These are phyloP conservation scores for Vitis rotundifolia DNA, from an alignment of 164 flowering plant genomes.

Conservation along the genomic window DNA sequence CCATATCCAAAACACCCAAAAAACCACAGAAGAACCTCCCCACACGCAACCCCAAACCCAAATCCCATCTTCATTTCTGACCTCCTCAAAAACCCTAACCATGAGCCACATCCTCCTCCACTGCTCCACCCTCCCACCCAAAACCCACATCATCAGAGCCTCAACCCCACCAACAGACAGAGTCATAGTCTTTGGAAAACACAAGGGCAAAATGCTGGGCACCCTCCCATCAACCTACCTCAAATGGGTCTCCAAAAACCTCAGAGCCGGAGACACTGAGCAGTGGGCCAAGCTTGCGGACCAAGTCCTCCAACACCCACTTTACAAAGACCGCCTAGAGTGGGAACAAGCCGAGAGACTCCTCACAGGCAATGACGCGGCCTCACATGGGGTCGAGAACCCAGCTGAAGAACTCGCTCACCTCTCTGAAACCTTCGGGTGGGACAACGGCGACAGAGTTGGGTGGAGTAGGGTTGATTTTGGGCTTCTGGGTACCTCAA, in stretches of 20 bases:
- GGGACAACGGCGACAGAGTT: slow-evolving; percentile 69
- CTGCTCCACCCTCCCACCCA: no score
- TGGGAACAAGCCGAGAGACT: slow-evolving; percentile 72
- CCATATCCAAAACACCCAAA: no score
- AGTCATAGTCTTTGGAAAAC: slow-evolving; percentile 70
- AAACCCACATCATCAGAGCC: no score
- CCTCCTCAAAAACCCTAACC: no score
- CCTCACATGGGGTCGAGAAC: not conserved
- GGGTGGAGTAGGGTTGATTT: slow-evolving; percentile 72
- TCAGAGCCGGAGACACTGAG: slow-evolving; percentile 56
- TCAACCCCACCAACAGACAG: slow-evolving; percentile 55
- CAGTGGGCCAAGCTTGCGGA: slow-evolving; percentile 79
- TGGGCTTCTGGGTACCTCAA: slow-evolving; percentile 68
- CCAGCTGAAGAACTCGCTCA: slow-evolving; percentile 54
- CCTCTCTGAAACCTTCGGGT: slow-evolving; percentile 67
- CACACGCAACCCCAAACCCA: no score
- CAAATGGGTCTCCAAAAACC: slow-evolving; percentile 73
- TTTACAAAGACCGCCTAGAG: slow-evolving; percentile 70
- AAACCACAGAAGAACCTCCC: no score
- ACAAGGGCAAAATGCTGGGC: slow-evolving; percentile 79
- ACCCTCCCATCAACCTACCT: slow-evolving; percentile 79
- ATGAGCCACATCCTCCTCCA: no score
- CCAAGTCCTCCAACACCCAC: slow-evolving; percentile 74
- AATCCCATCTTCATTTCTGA: no score
- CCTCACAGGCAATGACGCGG: slow-evolving; percentile 38